Evolutionary conservation across 2,329 filamentous ascomycete species (phyloP), one percentile per base, ranked within the genome.

Genomic region (Lanzia echinophila): DNA sequence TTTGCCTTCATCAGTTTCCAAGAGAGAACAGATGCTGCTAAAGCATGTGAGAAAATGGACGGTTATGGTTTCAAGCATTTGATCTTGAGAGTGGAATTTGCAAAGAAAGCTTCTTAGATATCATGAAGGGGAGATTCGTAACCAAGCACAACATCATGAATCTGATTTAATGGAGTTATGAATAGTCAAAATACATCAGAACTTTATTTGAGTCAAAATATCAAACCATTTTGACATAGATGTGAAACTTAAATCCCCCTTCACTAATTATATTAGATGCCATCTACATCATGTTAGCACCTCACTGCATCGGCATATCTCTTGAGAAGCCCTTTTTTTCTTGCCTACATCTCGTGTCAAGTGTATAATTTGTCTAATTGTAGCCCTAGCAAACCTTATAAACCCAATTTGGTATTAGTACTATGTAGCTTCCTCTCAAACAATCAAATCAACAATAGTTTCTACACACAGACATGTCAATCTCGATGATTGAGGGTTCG

Each of bases 1-100:
- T 99, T 99, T 71, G 95, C 95, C 24, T 99, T 99, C 72, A 95
- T 99, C 79, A 95, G 89, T 73, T 99, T 94, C 69, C 88, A 87
- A 57, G 94, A 99, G 72, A 80, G 94, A 64, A 73, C 79, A 63
- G 94, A 99, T 72, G 94, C 94, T 63, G 88, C 88, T 65, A 88
- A 87, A 76, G 94, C 94, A 39, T 95, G 89, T 76, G 86, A 87
- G 75, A 96, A 96, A 82, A 92, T 99, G 89, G 94, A 99, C 74
- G 94, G 94, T 67, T 96, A 80, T 65, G 88, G 88, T 74, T 92
- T 90, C 77, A 87, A 88, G 72, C 88, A 94, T 76, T 78, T 94
- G 66, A 94, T 94, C 71, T 74, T 94, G 67, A 81, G 87, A 70
- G 88, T 94, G 62, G 88, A 94, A 75, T 94, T 94, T 73, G 88